Base-by-base conservation (phyloP, 129 eudicot genomes). In the Helichrysum umbraculigerum region DNA sequence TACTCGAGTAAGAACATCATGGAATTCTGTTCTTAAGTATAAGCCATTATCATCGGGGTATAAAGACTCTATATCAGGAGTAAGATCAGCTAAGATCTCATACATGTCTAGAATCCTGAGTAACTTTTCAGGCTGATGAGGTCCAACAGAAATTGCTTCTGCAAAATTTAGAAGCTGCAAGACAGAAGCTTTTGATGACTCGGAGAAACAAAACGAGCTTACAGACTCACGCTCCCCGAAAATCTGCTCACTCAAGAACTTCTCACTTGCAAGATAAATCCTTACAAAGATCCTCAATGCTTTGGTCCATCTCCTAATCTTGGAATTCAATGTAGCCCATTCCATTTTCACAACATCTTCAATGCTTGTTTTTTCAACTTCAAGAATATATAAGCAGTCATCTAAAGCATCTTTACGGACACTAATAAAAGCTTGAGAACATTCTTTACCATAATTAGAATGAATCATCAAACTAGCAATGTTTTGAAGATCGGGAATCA, bases 281-380 rank as follows among this genome's bases (percentile, higher is more conserved):
- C 97, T 76, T 30, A 91, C 96, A 14, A 91, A 90, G 17, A 88
- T 62, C 79, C 87, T 88, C 78, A 90, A 65, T 2, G 87, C 96
- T 50, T 89, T 76, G 4, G 87, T 83, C 98, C 97, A 93, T 77
- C 90, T 76, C 71, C 92, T 63, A 69, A 91, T 91, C 78, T 83
- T 86, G 63, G 92, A 84, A 76, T 91, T 89, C 79, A 93, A 71
- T 7, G 85, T 71, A 4, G 66, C 85, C 98, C 98, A 91, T 72
- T 88, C 96, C 98, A 93, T 90, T 68, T 86, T 91, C 78, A 90
- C 17, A 54, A 91, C 89, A 77, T 93, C 98, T 68, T 93, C 97
- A 3, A 93, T 87, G 87, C 96, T 90, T 10, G 83, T 66, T 72
- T 79, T 91, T 78, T 93, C 96, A 0, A 88, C 89, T 83, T 87